Evolutionary conservation across 2,329 filamentous ascomycete species (phyloP), one percentile per base, ranked within the genome.

Genomic region (Colletotrichum sp.): DNA sequence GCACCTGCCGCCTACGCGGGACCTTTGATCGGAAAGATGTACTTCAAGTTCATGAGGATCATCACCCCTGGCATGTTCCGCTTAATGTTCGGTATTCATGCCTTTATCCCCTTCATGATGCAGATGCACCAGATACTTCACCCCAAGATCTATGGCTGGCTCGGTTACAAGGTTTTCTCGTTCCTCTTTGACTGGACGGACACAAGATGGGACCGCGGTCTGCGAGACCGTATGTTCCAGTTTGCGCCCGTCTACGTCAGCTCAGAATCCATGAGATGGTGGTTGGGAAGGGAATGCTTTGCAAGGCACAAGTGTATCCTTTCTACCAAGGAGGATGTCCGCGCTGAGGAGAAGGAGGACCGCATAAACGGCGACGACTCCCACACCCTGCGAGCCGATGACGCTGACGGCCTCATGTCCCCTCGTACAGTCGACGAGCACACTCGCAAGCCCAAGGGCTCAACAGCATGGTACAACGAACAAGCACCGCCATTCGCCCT

Each of bases 91-190:
- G 96, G 96, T 19, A 96, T 98, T 55, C 96, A 98, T 82, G 92
- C 95, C 0, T 98, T 98, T 83, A 98, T 99, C 62, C 96, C 96
- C 0, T 89, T 97, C 78, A 98, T 98, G 96, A 95, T 98, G 93
- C 89, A 89, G 8, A 95, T 96, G 89, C 95, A 97, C 80, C 83
- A 85, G 0, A 78, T 93, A 5, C 83, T 98, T 4, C 91, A 93
- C 0, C 88, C 93, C 0, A 86, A 84, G 0, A 79, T 97, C 8
- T 98, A 98, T 81, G 95, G 95, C 8, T 92, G 91, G 81, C 89
- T 98, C 80, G 96, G 95, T 4, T 99, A 98, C 84, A 92, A 92
- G 64, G 95, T 98, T 5, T 98, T 98, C 80, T 94, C 93, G 0
- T 98, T 96, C 81, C 87, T 99, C 2, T 98, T 99, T 83, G 90